phyloP scores from a whole-genome alignment of 2,329 filamentous ascomycete genomes.

The Pseudohalonectria lignicola region DNA sequence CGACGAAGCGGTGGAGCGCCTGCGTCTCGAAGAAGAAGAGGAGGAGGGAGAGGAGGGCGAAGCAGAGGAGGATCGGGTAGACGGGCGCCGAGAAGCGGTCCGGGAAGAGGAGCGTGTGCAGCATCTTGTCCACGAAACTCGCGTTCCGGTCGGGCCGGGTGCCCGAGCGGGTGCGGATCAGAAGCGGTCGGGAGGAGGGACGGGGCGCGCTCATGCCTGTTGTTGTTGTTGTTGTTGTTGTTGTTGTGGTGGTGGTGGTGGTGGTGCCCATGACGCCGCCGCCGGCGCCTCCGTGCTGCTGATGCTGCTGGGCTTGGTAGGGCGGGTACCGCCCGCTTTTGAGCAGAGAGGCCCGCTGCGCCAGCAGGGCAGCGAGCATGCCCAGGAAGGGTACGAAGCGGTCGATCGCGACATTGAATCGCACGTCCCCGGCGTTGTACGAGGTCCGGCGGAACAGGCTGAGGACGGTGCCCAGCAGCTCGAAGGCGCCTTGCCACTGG shows the following conservation, averaged over 20 bases:
- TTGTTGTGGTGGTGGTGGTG: neutral
- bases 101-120: slow-evolving; percentile 5
- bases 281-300: no score
- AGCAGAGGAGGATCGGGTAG: slow-evolving; percentile 21
- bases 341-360: slow-evolving; percentile 2
- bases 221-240: neutral
- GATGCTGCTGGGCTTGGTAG: neutral
- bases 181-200: neutral
- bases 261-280: neutral
- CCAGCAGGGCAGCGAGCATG: slow-evolving; percentile 5
- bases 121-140: slow-evolving; percentile 3
- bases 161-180: neutral
- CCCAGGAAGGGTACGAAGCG: slow-evolving; percentile 7
- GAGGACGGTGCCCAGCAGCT: slow-evolving; percentile 2
- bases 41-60: slow-evolving; percentile 14
- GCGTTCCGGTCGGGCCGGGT: neutral
- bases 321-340: neutral
- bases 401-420: slow-evolving; percentile 2
- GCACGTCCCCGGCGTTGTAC: neutral
- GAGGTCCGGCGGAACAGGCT: neutral
- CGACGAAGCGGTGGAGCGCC: neutral
- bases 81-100: slow-evolving; percentile 24
- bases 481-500: neutral
- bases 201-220: neutral
- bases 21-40: slow-evolving; percentile 20